These are phyloP conservation scores for Cryptomeria japonica DNA, from an alignment of 75 land plant genomes.

Conservation along the genomic window DNA sequence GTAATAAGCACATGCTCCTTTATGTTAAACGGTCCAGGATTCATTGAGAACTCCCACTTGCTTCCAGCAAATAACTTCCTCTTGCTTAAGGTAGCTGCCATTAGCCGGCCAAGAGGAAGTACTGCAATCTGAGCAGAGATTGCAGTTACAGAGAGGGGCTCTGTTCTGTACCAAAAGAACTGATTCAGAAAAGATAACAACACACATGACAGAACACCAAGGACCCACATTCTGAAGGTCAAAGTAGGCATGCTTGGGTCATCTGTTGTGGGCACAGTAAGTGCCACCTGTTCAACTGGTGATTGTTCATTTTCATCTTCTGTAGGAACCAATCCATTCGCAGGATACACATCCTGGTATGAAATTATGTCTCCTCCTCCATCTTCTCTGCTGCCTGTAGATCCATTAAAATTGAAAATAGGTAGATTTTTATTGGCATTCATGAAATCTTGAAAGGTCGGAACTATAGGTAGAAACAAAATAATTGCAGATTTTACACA, in stretches of 20 bases:
- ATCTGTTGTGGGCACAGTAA: constrained; percentile 74
- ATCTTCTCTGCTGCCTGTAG: neutral
- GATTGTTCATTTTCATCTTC: constrained; percentile 26
- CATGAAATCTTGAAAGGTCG: no score
- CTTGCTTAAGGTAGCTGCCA: constrained; percentile 46
- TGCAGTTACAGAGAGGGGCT: constrained; percentile 55
- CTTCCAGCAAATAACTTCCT: constrained; percentile 39
- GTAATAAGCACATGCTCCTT: constrained; percentile 82
- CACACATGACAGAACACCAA: constrained; percentile 62
- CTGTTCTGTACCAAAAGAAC: constrained; percentile 76
- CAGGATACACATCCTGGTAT: neutral
- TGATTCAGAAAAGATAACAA: constrained; percentile 74
- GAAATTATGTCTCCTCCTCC: neutral
- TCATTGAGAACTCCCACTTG: constrained; percentile 37
- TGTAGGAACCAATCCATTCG: neutral
- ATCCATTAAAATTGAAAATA: neutral
- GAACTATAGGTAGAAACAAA: neutral
- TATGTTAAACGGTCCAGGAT: constrained; percentile 66
- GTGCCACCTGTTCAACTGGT: constrained; percentile 69
- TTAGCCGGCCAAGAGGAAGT: constrained; percentile 57
- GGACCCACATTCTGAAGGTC: constrained; percentile 81
- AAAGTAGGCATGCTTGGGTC: constrained; percentile 62
- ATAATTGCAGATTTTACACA: neutral
- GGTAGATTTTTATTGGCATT: neutral
- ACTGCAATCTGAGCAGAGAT: constrained; percentile 64